Base-by-base conservation (phyloP, 495 filamentous ascomycete genomes). In the Endocarpon pusillum region DNA sequence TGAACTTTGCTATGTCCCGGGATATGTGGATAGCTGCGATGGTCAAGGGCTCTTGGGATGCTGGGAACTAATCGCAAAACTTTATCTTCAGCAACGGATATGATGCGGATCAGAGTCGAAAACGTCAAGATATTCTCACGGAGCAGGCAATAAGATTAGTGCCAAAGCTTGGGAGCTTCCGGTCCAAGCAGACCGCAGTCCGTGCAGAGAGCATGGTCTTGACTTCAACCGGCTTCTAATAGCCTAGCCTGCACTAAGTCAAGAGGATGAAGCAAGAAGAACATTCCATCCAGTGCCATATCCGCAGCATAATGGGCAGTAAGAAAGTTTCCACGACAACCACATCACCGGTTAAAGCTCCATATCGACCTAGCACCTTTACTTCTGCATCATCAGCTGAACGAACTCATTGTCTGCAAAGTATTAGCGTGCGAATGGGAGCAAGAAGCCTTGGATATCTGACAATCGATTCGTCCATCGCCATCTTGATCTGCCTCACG, bases 311-410 rank as follows among this genome's bases (percentile, higher is more conserved):
- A n/a, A n/a, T n/a, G n/a, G n/a, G n/a, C n/a, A n/a, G 12, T 17
- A 17, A n/a, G 12, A 31, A 31, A 31, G 19, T 5, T 14, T 31
- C 5, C 14, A 4, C 28, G 12, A 14, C 12, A 5, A n/a, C 28
- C 28, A 31, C 19, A 5, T 14, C 28, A 31, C 12, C 12, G 28
- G n/a, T n/a, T n/a, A n/a, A n/a, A n/a, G n/a, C n/a, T n/a, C n/a
- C n/a, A n/a, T n/a, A n/a, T n/a, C n/a, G n/a, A n/a, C n/a, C n/a
- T n/a, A n/a, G n/a, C n/a, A 34, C 40, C 35, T 56, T 69, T 81
- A 96, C 69, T 97, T 97, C 75, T 97, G 89, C 87, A 97, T 94
- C 89, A 97, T 97, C 53, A 97, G 77, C 67, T 97, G 89, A 47
- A 97, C 89, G 56, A 97, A 97, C 66, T 97, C 89, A 69, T 97